Evolutionary conservation across 139 green algal genomes (phyloP).

Genomic region (Eudorina sp.): DNA sequence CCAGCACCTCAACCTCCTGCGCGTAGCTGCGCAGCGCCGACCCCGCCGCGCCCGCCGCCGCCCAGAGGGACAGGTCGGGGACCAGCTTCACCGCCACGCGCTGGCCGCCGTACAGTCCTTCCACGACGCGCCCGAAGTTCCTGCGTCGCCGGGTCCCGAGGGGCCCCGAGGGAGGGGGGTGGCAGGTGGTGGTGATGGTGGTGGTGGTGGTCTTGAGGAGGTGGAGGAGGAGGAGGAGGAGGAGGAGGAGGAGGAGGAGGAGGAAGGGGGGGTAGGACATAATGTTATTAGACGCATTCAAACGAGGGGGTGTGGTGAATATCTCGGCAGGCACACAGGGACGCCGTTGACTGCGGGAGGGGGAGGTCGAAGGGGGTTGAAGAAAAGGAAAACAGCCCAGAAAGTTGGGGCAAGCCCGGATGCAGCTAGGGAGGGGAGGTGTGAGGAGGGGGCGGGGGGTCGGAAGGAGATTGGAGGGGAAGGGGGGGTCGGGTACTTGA

Average conservation of each 20-base stretch:
- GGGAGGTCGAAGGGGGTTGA: too few species aligned
- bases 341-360: too few species aligned
- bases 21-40: slow-evolving; percentile 12
- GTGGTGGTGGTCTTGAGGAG: too few species aligned
- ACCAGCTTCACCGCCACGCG: slow-evolving; percentile 37
- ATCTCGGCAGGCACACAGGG: background rate
- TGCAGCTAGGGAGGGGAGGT: too few species aligned
- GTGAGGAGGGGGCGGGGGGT: too few species aligned
- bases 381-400: too few species aligned
- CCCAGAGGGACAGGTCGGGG: background rate
- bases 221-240: background rate
- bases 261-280: background rate
- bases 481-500: too few species aligned
- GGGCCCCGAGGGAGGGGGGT: background rate
- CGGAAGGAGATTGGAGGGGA: too few species aligned
- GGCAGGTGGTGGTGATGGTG: background rate
- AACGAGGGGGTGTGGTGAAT: background rate
- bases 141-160: too few species aligned
- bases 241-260: background rate
- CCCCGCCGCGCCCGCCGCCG: background rate
- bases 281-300: background rate
- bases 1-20: slow-evolving; percentile 39
- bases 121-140: slow-evolving; percentile 27
- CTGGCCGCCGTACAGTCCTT: slow-evolving; percentile 25
- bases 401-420: too few species aligned